phyloP scores from a whole-genome alignment of 1,284 basidiomycete genomes.

The Malassezia arunalokei region DNA sequence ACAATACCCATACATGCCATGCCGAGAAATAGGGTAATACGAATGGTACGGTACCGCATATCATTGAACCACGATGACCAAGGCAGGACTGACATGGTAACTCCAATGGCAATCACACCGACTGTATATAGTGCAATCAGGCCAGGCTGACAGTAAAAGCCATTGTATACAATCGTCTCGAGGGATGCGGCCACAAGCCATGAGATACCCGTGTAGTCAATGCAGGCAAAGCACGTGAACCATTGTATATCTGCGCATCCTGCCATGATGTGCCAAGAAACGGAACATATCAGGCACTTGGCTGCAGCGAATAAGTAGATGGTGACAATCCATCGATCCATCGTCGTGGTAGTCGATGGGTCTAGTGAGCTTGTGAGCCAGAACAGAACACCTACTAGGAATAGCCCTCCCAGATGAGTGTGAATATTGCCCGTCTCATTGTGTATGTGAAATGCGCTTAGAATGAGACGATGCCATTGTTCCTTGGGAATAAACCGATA shows the following conservation, averaged over 20 bases:
- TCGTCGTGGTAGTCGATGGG: constrained; percentile 31
- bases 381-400: constrained; percentile 34
- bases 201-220: constrained; percentile 44
- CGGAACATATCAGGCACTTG: constrained; percentile 38
- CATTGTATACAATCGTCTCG: constrained; percentile 42
- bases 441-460: constrained; percentile 41
- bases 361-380: constrained; percentile 38
- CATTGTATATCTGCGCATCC: constrained; percentile 38
- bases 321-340: constrained; percentile 40
- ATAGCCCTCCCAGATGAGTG: constrained; percentile 37
- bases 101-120: constrained; percentile 32
- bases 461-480: constrained; percentile 28
- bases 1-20: constrained; percentile 39
- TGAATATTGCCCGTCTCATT: constrained; percentile 46
- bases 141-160: constrained; percentile 45
- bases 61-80: constrained; percentile 44
- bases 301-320: constrained; percentile 41
- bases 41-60: constrained; percentile 30
- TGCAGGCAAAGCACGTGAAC: constrained; percentile 42
- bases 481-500: constrained; percentile 43
- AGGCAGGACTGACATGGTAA: constrained; percentile 37
- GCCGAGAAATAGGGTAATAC: constrained; percentile 37
- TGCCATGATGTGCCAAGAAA: constrained; percentile 45
- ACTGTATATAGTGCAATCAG: constrained; percentile 35
- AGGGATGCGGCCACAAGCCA: constrained; percentile 44